Percentiles rank a stretch among this genome's conserved stretches.
Evolutionary conservation across 805 yeast species (phyloP).

Genomic region (Limtongia smithiae): DNA sequence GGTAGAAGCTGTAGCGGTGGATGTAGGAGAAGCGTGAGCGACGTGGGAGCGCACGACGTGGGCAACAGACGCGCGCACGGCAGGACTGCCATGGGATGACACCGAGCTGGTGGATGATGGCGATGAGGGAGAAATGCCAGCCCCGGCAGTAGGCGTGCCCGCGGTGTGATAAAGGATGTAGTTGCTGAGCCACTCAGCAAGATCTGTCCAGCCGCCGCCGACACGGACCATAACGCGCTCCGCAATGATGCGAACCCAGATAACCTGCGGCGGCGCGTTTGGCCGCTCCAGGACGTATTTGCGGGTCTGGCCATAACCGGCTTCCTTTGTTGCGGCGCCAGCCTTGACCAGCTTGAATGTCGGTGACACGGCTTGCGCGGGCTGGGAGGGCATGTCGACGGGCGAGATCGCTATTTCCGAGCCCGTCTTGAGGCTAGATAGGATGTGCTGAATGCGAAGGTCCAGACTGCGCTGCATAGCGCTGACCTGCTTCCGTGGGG

Average conservation of each 20-base stretch:
- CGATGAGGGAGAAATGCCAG: background rate
- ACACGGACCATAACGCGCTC: slow-evolving; percentile 32
- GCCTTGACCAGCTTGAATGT: slow-evolving; percentile 12
- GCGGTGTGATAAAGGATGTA: slow-evolving; percentile 22
- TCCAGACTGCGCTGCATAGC: slow-evolving; percentile 19
- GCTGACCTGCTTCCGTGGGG: slow-evolving; percentile 1
- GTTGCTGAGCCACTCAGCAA: slow-evolving; percentile 30
- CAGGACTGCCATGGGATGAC: slow-evolving; percentile 11
- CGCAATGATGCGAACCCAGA: slow-evolving; percentile 31
- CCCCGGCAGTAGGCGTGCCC: background rate
- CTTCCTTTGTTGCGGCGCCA: slow-evolving; percentile 2
- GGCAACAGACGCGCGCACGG: no score
- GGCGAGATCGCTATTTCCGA: slow-evolving; percentile 6
- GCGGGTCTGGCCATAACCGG: slow-evolving; percentile 30
- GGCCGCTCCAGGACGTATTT: slow-evolving; percentile 27
- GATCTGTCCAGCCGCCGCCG: slow-evolving; percentile 32
- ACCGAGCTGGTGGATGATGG: slow-evolving; percentile 1
- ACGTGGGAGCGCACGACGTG: no score
- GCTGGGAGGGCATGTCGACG: background rate
- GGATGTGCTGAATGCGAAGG: slow-evolving; percentile 17
- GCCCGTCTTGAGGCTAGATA: slow-evolving; percentile 2
- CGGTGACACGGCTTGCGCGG: background rate
- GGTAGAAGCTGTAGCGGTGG: no score
- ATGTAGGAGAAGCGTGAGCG: no score
- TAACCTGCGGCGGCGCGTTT: slow-evolving; percentile 27